A percentile compares a stretch with the other conserved stretches of the same genome.
These are phyloP conservation scores for Coprinopsis marcescibilis DNA, from an alignment of 768 basidiomycete species.

Conservation along the genomic window DNA sequence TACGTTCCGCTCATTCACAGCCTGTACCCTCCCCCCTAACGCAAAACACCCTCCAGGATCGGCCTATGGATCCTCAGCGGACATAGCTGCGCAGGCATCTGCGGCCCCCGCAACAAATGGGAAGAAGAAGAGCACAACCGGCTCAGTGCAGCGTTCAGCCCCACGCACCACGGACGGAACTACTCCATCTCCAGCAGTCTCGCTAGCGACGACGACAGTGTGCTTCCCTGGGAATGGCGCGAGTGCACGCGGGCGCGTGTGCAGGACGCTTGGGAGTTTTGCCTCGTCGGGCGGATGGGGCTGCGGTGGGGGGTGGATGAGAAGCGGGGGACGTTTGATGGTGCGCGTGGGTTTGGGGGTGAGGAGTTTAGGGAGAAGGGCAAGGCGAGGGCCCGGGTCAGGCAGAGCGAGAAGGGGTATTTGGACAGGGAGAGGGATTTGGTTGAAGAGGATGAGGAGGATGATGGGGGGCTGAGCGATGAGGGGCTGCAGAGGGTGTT, in stretches of 20 bases:
- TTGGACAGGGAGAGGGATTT: too few relatives aligned
- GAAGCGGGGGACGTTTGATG: background rate
- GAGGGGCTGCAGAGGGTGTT: slow-evolving; percentile 44
- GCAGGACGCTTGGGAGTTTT: slow-evolving; percentile 79
- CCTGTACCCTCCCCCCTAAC: slow-evolving; percentile 1
- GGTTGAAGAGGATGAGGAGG: slow-evolving; percentile 17
- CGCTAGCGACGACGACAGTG: slow-evolving; percentile 27
- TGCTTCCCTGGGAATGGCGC: slow-evolving; percentile 77
- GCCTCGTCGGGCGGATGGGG: slow-evolving; percentile 32
- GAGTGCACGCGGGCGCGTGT: slow-evolving; percentile 65
- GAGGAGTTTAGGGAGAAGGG: slow-evolving; percentile 15
- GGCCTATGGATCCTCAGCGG: slow-evolving; percentile 78
- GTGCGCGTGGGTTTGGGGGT: background rate
- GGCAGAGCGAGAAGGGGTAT: too few relatives aligned
- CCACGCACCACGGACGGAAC: background rate
- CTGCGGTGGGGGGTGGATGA: slow-evolving; percentile 3
- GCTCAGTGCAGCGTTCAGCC: slow-evolving; percentile 33
- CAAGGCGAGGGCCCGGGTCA: too few relatives aligned
- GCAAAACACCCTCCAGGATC: slow-evolving; percentile 36
- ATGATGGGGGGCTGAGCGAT: slow-evolving; percentile 12
- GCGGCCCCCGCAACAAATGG: slow-evolving; percentile 80
- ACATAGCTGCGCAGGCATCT: slow-evolving; percentile 73
- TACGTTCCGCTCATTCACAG: slow-evolving; percentile 25
- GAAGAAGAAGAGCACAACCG: slow-evolving; percentile 72
- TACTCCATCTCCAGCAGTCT: too few relatives aligned